phyloP scores from a whole-genome alignment of 1,139 yeast species.

The Komagataea norvegica region DNA sequence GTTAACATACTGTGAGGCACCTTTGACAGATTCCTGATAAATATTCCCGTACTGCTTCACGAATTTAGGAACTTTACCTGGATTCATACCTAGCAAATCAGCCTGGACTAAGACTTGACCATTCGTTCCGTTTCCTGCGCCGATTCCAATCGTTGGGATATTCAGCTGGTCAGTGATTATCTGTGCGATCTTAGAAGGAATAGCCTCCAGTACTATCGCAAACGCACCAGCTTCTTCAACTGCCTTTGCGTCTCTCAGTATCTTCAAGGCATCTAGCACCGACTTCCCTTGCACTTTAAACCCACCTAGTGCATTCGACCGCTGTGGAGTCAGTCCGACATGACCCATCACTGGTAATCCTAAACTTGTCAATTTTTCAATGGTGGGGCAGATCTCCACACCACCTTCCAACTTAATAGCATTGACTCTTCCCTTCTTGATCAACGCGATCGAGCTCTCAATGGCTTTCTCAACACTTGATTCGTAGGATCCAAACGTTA shows the following conservation, averaged over 20 bases:
- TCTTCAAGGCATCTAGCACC: constrained; percentile 48
- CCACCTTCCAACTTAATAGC: constrained; percentile 92
- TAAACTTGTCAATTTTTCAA: constrained; percentile 47
- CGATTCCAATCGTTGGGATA: constrained; percentile 91
- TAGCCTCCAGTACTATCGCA: constrained; percentile 73
- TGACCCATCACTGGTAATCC: constrained; percentile 95
- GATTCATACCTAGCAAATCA: constrained; percentile 76
- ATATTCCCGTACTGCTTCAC: constrained; percentile 65
- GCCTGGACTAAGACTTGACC: constrained; percentile 91
- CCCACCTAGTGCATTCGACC: constrained; percentile 76
- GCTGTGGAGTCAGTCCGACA: constrained; percentile 88
- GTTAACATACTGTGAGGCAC: constrained; percentile 46
- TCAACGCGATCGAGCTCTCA: constrained; percentile 53
- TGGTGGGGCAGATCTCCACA: constrained; percentile 43
- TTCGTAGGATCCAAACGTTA: constrained; percentile 89
- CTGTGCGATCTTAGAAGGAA: constrained; percentile 72
- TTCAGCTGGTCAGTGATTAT: constrained; percentile 53
- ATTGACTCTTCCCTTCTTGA: constrained; percentile 60
- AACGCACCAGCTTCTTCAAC: constrained; percentile 78
- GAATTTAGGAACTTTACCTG: constrained; percentile 62
- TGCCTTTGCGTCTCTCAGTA: constrained; percentile 63
- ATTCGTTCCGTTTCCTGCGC: constrained; percentile 80
- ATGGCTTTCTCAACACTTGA: constrained; percentile 59
- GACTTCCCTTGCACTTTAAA: constrained; percentile 78
- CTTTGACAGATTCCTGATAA: constrained; percentile 45